Evolutionary conservation across 2,329 filamentous ascomycete species (phyloP), one percentile per base, ranked within the genome.

Genomic region (Salinomyces thailandicus): DNA sequence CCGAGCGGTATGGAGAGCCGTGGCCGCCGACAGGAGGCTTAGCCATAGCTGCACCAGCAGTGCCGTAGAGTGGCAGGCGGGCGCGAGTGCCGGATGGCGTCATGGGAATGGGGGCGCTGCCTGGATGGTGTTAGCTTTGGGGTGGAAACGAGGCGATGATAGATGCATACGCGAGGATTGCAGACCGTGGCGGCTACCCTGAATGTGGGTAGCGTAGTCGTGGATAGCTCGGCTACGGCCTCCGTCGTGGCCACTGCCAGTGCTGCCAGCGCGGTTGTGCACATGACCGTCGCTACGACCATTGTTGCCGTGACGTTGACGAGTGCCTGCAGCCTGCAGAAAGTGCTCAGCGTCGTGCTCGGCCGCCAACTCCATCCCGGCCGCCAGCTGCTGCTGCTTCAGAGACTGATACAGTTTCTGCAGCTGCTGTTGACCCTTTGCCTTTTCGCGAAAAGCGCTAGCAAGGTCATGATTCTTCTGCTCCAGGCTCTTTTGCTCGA

Each of bases 401-500:
- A 77, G 57, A 9, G 66, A 51, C 31, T 72, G 67, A 48, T 77
- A 78, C 15, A 72, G 59, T 42, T 71, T 71, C 33, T 85, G 82
- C 2, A 76, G 72, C 42, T 85, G 79, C 4, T 77, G 61, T 3
- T 83, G 69, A 39, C 78, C 81, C 31, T 73, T 77, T 46, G 65
- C 76, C 55, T 89, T 91, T 15, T 86, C 79, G 37, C 72, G 73
- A 49, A 77, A 79, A 3, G 75, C 69, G 15, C 76, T 69, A 4
- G 68, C 64, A 1, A 93, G 63, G 22, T 89, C 81, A 13, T 83
- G 72, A 44, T 86, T 83, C 58, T 83, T 86, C 33, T 72, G 71
- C 35, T 76, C 68, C 8, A 89, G 62, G 6, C 65, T 63, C 15
- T 79, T 72, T 36, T 81, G 75, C 19, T 83, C 75, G 6, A 66